phyloP scores from a whole-genome alignment of 495 filamentous ascomycete species.

The Aspergillus sclerotiicarbonarius region DNA sequence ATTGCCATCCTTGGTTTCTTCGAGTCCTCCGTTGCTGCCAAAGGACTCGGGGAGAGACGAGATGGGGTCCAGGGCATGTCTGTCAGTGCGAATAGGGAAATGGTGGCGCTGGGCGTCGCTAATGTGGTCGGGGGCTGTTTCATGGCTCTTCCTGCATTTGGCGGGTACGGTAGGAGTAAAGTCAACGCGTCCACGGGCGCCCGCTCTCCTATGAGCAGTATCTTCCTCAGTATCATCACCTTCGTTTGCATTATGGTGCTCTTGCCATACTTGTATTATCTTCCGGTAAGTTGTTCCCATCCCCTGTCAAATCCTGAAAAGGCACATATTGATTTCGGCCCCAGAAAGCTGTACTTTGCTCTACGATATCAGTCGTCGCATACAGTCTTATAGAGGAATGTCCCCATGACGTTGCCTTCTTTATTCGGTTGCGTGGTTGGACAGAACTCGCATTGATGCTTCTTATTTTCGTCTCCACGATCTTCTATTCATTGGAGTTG shows the following conservation, averaged over 20 bases:
- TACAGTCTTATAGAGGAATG: constrained; percentile 94
- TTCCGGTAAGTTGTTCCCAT: constrained; percentile 65
- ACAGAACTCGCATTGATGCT: constrained; percentile 82
- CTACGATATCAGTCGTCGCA: constrained; percentile 95
- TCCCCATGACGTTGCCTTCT: constrained; percentile 87
- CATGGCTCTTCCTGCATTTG: constrained; percentile 87
- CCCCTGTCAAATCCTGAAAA: neutral
- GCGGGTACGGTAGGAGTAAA: constrained; percentile 94
- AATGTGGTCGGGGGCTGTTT: constrained; percentile 92
- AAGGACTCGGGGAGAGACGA: constrained; percentile 65
- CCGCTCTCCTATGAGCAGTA: constrained; percentile 85
- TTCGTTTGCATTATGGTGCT: constrained; percentile 76
- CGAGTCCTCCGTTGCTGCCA: constrained; percentile 96
- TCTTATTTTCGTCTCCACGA: constrained; percentile 85
- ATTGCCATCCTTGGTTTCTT: constrained; percentile 97
- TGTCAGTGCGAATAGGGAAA: constrained; percentile 88
- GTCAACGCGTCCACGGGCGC: constrained; percentile 91
- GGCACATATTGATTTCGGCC: neutral
- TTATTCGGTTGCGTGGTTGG: constrained; percentile 79
- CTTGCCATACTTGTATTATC: constrained; percentile 88
- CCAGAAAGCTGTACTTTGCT: constrained; percentile 87
- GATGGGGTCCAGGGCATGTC: constrained; percentile 70
- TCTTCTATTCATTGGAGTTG: constrained; percentile 82
- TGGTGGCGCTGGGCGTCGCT: constrained; percentile 87
- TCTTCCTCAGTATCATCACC: constrained; percentile 80